A percentile compares a stretch with the other conserved stretches of the same genome.
These are phyloP conservation scores for Colletotrichum sidae DNA, from an alignment of 2,329 filamentous ascomycete genomes.

Conservation along the genomic window DNA sequence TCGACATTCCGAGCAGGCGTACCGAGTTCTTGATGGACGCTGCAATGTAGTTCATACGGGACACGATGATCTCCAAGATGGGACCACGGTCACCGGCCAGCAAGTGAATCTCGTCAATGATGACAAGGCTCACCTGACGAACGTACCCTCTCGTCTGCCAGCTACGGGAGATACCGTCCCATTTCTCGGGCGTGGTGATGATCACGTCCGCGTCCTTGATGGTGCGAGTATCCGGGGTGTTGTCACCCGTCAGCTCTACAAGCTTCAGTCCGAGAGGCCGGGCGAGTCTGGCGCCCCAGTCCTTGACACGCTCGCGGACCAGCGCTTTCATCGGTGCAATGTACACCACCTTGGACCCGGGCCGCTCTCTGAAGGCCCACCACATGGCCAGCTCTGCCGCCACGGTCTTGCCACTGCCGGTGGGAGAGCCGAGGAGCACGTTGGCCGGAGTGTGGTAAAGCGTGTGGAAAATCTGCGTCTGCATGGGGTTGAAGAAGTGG, in stretches of 20 bases:
- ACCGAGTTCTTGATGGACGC: slow-evolving; percentile 92
- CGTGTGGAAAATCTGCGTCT: slow-evolving; percentile 97
- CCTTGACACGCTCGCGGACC: slow-evolving; percentile 94
- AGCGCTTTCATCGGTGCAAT: slow-evolving; percentile 99
- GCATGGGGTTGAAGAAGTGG: slow-evolving; percentile 99
- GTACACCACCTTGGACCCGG: slow-evolving; percentile 97
- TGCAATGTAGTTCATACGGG: slow-evolving; percentile 97
- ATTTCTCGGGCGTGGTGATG: slow-evolving; percentile 99
- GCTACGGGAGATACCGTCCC: slow-evolving; percentile 98
- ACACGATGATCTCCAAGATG: slow-evolving; percentile 96
- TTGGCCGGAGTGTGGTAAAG: slow-evolving; percentile 94
- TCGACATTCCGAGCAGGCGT: slow-evolving; percentile 97
- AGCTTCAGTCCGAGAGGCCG: slow-evolving; percentile 87
- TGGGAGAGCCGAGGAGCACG: slow-evolving; percentile 93
- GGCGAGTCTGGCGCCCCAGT: slow-evolving; percentile 89
- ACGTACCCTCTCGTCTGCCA: slow-evolving; percentile 99
- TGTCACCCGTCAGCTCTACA: slow-evolving; percentile 93
- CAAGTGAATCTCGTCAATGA: slow-evolving; percentile 98
- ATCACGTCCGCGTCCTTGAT: slow-evolving; percentile 98
- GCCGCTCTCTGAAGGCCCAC: slow-evolving; percentile 97
- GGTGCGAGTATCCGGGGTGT: slow-evolving; percentile 95
- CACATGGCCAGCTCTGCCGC: slow-evolving; percentile 98
- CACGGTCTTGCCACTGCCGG: slow-evolving; percentile 96
- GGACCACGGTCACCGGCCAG: slow-evolving; percentile 96
- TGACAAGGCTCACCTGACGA: slow-evolving; percentile 92